Evolutionary conservation across 768 basidiomycete genomes (phyloP).

Genomic region (Psilocybe cubensis): DNA sequence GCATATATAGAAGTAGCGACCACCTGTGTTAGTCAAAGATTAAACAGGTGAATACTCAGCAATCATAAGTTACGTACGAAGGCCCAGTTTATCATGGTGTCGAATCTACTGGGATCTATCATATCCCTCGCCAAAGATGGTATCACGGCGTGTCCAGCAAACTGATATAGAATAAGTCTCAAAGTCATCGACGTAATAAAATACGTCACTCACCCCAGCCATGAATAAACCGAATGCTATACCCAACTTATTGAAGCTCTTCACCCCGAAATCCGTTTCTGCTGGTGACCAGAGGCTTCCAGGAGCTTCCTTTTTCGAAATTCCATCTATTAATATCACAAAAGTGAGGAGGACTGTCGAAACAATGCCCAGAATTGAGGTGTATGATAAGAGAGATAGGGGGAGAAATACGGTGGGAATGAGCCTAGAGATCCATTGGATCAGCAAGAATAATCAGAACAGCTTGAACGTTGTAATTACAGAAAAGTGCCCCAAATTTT

Average conservation of each 20-base stretch:
- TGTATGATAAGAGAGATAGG: conserved; percentile 82
- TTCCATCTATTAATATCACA: conserved; percentile 84
- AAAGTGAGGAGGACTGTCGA: conserved; percentile 76
- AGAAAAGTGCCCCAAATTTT: conserved; percentile 75
- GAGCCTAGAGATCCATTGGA: conserved; percentile 48
- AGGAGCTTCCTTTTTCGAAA: conserved; percentile 69
- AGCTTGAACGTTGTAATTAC: conserved; percentile 43
- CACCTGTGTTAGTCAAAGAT: conserved; percentile 36
- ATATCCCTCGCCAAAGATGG: conserved; percentile 92
- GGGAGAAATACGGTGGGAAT: conserved; percentile 88
- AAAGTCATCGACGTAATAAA: not conserved
- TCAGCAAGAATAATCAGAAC: conserved; percentile 1
- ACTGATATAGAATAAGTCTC: conserved; percentile 42
- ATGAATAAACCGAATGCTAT: conserved; percentile 89
- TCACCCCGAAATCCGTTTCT: conserved; percentile 62
- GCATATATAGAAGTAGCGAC: conserved; percentile 65
- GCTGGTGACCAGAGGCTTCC: conserved; percentile 83
- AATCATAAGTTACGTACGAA: conserved; percentile 59
- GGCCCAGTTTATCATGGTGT: conserved; percentile 82
- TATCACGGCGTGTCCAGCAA: conserved; percentile 91
- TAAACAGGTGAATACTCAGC: not conserved
- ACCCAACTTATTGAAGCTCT: conserved; percentile 62
- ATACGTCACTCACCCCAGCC: conserved; percentile 67
- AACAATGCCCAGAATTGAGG: conserved; percentile 83
- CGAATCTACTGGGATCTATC: conserved; percentile 79